phyloP scores from a whole-genome alignment of 1,284 basidiomycete species.

The Rhodofomes roseus region DNA sequence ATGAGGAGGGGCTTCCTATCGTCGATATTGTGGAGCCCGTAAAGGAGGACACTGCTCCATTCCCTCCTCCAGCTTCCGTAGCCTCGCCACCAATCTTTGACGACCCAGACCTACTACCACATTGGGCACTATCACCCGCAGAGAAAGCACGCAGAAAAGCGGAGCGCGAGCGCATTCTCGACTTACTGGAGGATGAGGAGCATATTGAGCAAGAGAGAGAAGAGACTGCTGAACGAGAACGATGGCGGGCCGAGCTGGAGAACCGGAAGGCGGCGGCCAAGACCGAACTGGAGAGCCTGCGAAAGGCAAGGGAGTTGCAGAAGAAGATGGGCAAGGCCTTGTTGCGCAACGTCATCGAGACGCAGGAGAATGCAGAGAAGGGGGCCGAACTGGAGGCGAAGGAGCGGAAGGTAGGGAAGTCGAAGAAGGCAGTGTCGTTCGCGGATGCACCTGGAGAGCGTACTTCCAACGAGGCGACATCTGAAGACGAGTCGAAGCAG shows the following conservation, averaged over 20 bases:
- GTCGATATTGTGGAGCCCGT: constrained; percentile 71
- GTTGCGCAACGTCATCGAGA: constrained; percentile 41
- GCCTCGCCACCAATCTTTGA: constrained; percentile 24
- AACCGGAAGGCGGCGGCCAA: constrained; percentile 49
- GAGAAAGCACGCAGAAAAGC: constrained; percentile 47
- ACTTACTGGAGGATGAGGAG: constrained; percentile 71
- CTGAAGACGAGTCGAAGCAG: constrained; percentile 23
- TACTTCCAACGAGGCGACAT: constrained; percentile 20
- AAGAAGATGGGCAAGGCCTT: constrained; percentile 75
- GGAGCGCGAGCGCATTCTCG: constrained; percentile 61
- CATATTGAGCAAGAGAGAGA: constrained; percentile 38
- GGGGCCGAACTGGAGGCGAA: constrained; percentile 21
- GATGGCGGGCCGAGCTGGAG: constrained; percentile 42
- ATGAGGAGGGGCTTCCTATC: constrained; percentile 75
- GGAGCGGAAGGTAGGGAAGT: constrained; percentile 17
- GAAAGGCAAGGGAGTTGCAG: constrained; percentile 57
- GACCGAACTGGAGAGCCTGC: constrained; percentile 48
- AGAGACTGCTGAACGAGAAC: constrained; percentile 37
- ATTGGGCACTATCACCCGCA: constrained; percentile 42
- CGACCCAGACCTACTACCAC: constrained; percentile 44
- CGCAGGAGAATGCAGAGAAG: constrained; percentile 37
- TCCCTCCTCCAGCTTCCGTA: constrained; percentile 1
- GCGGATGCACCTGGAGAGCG: constrained; percentile 35
- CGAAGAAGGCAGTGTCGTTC: constrained; percentile 65
- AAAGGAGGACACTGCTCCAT: constrained; percentile 16